Percentiles rank a stretch among this genome's conserved stretches.
Conservation (phyloP, 2,329 filamentous ascomycete genomes). For the Talaromyces albobiverticillius region DNA sequence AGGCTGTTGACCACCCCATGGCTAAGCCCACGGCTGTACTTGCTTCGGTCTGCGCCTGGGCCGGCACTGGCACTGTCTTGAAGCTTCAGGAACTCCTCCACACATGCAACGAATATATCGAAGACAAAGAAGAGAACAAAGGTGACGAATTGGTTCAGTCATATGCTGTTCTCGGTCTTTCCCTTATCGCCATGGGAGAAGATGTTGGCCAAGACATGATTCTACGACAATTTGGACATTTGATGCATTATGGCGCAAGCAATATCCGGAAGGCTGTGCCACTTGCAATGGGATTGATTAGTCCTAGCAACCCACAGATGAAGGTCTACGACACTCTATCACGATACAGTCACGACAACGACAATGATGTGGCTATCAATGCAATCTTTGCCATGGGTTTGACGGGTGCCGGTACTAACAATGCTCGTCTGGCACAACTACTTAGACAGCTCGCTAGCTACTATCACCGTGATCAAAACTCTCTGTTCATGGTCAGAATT, state of each 20-base stretch:
- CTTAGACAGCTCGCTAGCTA: slow-evolving; percentile 94
- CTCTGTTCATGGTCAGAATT: slow-evolving; percentile 98
- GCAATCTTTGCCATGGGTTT: slow-evolving; percentile 99
- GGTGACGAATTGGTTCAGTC: slow-evolving; percentile 93
- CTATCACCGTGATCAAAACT: slow-evolving; percentile 94
- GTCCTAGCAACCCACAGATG: slow-evolving; percentile 98
- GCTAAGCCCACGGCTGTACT: slow-evolving; percentile 92
- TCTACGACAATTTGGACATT: slow-evolving; percentile 89
- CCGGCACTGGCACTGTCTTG: slow-evolving; percentile 91
- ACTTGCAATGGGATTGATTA: slow-evolving; percentile 92
- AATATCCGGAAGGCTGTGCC: slow-evolving; percentile 97
- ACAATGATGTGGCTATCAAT: slow-evolving; percentile 96
- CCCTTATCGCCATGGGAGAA: slow-evolving; percentile 95
- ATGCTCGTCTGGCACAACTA: slow-evolving; percentile 90
- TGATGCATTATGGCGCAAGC: slow-evolving; percentile 98
- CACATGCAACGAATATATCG: slow-evolving; percentile 96
- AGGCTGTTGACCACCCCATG: slow-evolving; percentile 96
- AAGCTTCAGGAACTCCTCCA: slow-evolving; percentile 97
- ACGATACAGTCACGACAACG: slow-evolving; percentile 96
- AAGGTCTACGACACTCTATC: slow-evolving; percentile 99
- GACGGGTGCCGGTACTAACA: slow-evolving; percentile 94
- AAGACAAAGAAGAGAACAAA: slow-evolving; percentile 91
- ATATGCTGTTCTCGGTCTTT: slow-evolving; percentile 92
- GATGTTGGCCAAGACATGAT: slow-evolving; percentile 99
- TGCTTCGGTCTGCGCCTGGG: slow-evolving; percentile 96